Evolutionary conservation across 1,284 basidiomycete genomes (phyloP), one percentile per base, ranked within the genome.

Genomic region (Hypsizygus ulmarius): DNA sequence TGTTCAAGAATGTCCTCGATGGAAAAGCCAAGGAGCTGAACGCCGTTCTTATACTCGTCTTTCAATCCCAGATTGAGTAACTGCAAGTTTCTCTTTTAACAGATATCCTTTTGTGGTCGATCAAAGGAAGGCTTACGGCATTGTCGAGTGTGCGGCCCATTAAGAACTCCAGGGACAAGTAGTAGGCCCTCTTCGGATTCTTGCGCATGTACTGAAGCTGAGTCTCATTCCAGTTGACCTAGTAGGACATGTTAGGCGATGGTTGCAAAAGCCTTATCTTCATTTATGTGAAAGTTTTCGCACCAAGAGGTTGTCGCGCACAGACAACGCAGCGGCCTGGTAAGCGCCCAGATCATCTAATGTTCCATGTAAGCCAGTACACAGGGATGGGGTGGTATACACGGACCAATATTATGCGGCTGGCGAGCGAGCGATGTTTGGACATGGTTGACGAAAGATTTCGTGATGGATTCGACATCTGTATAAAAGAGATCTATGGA

Each of bases 121-220:
- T 43, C 32, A 18, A 5, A 29, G 12, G 45, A 15, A 18, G 19
- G 14, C 63, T 16, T 57, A 74, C 73, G 0, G 88, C 88, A 57
- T 93, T 93, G 62, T 96, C 93, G 49, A 95, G 81, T 1, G 90
- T 87, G 43, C 91, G 81, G 38, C 92, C 92, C 85, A 93, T 90
- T 58, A 93, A 71, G 68, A 92, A 95, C 68, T 97, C 93, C 48
- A 96, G 81, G 28, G 85, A 88, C 46, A 89, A 79, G 67, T 96
- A 96, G 74, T 96, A 97, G 10, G 93, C 88, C 54, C 88, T 78
- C 66, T 89, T 90, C 10, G 82, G 84, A n/a, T 74, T 72, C 60
- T 83, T 87, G 51, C 82, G 78, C 35, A 83, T 86, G 64, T 83
- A 79, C 51, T 80, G 71, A 45, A 83, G 61, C 59, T 89, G 86